phyloP scores from a whole-genome alignment of 2,329 filamentous ascomycete species.

The Apiospora phragmitis region DNA sequence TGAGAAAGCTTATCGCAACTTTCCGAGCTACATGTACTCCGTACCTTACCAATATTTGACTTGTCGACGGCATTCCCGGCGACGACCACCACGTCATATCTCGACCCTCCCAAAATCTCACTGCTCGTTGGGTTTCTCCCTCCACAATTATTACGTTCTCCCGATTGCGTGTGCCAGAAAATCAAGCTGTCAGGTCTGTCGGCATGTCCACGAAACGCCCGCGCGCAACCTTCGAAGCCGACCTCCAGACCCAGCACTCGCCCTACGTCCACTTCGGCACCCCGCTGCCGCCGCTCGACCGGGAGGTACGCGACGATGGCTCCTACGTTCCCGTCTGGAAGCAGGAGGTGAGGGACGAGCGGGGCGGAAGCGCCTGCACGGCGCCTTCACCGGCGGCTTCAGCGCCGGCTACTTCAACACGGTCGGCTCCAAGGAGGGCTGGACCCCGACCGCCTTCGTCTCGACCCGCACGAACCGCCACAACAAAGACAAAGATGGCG shows the following conservation, averaged over 20 bases:
- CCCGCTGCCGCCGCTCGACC: constrained; percentile 75
- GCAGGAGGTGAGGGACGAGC: constrained; percentile 93
- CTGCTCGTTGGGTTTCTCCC: neutral
- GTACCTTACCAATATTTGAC: too few species aligned
- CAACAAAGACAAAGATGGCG: constrained; percentile 58
- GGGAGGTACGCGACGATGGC: constrained; percentile 80
- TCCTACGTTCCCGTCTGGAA: constrained; percentile 97
- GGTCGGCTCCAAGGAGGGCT: constrained; percentile 97
- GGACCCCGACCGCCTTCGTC: constrained; percentile 88
- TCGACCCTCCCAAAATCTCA: neutral
- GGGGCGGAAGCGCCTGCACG: constrained; percentile 89
- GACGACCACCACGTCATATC: neutral
- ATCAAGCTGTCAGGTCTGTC: neutral
- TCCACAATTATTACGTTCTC: neutral
- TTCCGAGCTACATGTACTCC: neutral
- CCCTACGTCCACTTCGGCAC: constrained; percentile 83
- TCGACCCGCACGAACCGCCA: constrained; percentile 81
- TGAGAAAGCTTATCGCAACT: constrained; percentile 9
- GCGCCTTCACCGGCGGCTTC: constrained; percentile 94
- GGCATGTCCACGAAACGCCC: constrained; percentile 79
- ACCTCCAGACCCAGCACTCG: constrained; percentile 65
- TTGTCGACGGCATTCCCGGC: neutral
- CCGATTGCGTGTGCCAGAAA: neutral
- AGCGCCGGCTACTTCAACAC: constrained; percentile 99
- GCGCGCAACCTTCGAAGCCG: constrained; percentile 75